Base-by-base conservation (phyloP, 169 alveolate genomes). In the Plasmodium knowlesi region DNA sequence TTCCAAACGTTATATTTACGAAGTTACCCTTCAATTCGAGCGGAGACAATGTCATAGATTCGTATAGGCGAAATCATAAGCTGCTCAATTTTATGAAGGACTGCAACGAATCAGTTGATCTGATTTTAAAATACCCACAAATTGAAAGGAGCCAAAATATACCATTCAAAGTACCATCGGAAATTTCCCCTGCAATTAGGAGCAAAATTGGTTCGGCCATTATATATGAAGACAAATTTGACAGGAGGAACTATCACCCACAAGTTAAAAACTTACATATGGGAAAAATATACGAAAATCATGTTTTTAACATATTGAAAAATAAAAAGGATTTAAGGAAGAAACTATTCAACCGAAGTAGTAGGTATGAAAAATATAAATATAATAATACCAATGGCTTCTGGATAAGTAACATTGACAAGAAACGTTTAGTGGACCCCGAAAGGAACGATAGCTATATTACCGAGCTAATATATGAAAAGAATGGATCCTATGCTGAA, bases 401-500 rank as follows among this genome's bases (percentile, higher is more conserved):
- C 37, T 91, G 95, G 95, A 91, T 91, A 30, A 91, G 95, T 82
- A 91, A 91, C 41, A 67, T 82, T 73, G 92, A 91, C 43, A 91
- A 91, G 78, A 70, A 28, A 4, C 92, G 92, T 4, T 81, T 91
- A 91, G 61, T 71, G 37, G 41, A 82, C 84, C 92, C 91, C 43
- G 92, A 80, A 91, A 80, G 53, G 76, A 91, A 91, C 28, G 72
- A 57, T 57, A 71, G 92, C 78, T 72, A 82, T 43, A 72, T 91
- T 53, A 91, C 95, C 19, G 95, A 91, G 53, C 61, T 91, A 5
- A 83, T 91, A 67, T 91, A 91, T 91, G 84, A 80, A 70, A 71
- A 80, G 71, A 54, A 70, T 37, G 37, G 83, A 46, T 30, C 83
- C 8, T 91, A 91, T 81, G 61, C 71, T 34, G 82, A 91, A 82